phyloP scores from a whole-genome alignment of 2,329 filamentous ascomycete species.

The Exophiala dermatitidis region DNA sequence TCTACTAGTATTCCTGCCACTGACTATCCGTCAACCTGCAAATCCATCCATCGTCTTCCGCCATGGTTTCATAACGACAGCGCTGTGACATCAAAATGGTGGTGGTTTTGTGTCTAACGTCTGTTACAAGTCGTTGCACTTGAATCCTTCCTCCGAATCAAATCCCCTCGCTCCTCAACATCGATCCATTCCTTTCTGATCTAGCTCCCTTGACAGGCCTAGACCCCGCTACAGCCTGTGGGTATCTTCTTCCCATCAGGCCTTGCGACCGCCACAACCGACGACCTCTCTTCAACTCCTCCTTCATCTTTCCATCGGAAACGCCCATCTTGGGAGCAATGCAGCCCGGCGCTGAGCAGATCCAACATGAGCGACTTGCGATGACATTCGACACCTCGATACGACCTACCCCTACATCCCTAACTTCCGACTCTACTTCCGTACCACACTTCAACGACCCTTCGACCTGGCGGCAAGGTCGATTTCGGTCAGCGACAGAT shows the following conservation, averaged over 20 bases:
- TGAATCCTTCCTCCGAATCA: slow-evolving; percentile 6
- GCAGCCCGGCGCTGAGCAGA: slow-evolving; percentile 19
- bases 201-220: slow-evolving; percentile 8
- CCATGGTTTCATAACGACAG: not conserved
- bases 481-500: slow-evolving; percentile 12
- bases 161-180: not conserved
- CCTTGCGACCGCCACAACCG: slow-evolving; percentile 11
- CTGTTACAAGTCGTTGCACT: slow-evolving; percentile 11
- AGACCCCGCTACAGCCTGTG: slow-evolving; percentile 19
- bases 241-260: slow-evolving; percentile 12
- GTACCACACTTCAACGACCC: slow-evolving; percentile 8
- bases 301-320: slow-evolving; percentile 3
- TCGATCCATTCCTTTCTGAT: not conserved
- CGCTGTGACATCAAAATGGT: slow-evolving; percentile 12
- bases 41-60: not conserved
- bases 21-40: not conserved
- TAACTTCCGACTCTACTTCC: slow-evolving; percentile 14
- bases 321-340: slow-evolving; percentile 15
- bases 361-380: slow-evolving; percentile 21
- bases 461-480: slow-evolving; percentile 11
- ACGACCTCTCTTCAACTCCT: slow-evolving; percentile 1
- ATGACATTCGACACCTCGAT: slow-evolving; percentile 23
- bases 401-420: slow-evolving; percentile 11
- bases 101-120: slow-evolving; percentile 17
- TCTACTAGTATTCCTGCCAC: not conserved